A percentile compares a stretch with the other conserved stretches of the same genome.
phyloP scores from a whole-genome alignment of 83 land plant species.

The Diphasiastrum complanatum region DNA sequence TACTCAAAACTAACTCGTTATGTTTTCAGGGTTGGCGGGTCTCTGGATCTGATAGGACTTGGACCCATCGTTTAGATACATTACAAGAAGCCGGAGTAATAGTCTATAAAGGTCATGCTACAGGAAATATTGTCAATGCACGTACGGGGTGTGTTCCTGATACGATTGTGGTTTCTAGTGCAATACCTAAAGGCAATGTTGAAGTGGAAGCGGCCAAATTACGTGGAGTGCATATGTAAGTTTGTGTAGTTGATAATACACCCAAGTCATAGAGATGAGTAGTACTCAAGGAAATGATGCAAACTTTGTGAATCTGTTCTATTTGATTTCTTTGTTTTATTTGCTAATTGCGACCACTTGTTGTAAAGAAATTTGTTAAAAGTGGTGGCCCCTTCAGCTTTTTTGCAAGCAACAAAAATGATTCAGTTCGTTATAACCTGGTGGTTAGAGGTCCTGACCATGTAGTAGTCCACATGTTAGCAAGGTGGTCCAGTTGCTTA shows the following conservation, averaged over 20 bases:
- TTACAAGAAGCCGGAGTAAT: constrained; percentile 47
- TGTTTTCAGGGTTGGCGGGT: constrained; percentile 50
- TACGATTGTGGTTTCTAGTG: constrained; percentile 52
- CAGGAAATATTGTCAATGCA: constrained; percentile 14
- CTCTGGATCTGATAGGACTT: constrained; percentile 54
- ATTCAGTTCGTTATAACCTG: too few species aligned
- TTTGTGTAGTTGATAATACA: neutral
- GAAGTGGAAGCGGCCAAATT: constrained; percentile 42
- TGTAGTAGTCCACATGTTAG: too few species aligned
- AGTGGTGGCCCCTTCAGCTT: too few species aligned
- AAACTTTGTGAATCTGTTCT: too few species aligned
- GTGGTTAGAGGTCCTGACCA: too few species aligned
- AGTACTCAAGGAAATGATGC: neutral
- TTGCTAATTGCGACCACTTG: too few species aligned
- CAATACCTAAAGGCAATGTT: constrained; percentile 47
- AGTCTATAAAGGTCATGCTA: constrained; percentile 42
- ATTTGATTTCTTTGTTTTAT: too few species aligned
- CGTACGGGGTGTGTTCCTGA: constrained; percentile 27
- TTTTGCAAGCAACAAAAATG: too few species aligned
- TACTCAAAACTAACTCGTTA: neutral
- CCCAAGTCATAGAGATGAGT: neutral
- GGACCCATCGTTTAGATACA: constrained; percentile 40
- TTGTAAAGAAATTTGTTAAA: too few species aligned
- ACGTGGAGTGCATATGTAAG: constrained; percentile 43
- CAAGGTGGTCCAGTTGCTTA: too few species aligned